These are phyloP conservation scores for Diaporthe humulicola DNA, from an alignment of 2,329 filamentous ascomycete genomes.

Conservation along the genomic window DNA sequence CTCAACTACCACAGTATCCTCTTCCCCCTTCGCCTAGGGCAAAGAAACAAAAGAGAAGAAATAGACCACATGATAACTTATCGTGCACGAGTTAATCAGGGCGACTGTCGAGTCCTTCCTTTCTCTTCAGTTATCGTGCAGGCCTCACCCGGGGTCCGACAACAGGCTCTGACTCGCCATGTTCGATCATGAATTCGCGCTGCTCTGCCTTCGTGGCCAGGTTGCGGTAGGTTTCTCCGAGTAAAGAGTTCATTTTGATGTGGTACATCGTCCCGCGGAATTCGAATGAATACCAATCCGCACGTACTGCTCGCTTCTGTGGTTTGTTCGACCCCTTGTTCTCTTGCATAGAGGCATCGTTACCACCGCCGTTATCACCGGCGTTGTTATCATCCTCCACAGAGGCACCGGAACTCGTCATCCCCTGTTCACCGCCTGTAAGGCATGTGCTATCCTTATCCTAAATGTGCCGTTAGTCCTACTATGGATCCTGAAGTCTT, in stretches of 20 bases:
- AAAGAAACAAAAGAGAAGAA: too few species aligned
- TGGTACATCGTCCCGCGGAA: neutral
- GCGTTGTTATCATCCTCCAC: neutral
- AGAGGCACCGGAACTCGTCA: neutral
- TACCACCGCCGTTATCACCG: neutral
- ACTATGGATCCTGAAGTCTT: too few species aligned
- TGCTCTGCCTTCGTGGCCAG: neutral
- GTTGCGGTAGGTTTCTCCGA: neutral
- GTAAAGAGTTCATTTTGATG: neutral
- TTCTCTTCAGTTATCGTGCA: neutral
- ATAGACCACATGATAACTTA: too few species aligned
- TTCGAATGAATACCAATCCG: neutral
- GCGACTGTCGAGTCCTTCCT: too few species aligned
- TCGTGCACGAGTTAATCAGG: too few species aligned
- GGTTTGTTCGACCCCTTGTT: neutral
- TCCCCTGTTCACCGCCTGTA: too few species aligned
- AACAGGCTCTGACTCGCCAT: neutral
- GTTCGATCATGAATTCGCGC: neutral
- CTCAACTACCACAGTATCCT: too few species aligned
- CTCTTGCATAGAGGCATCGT: neutral
- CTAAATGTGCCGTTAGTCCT: too few species aligned
- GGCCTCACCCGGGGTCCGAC: neutral
- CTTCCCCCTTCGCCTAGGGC: too few species aligned
- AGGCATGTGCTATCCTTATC: too few species aligned
- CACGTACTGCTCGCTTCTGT: conserved; percentile 2